These are phyloP conservation scores for Protostelium mycophagum DNA, from an alignment of 78 protist species.

Conservation along the genomic window DNA sequence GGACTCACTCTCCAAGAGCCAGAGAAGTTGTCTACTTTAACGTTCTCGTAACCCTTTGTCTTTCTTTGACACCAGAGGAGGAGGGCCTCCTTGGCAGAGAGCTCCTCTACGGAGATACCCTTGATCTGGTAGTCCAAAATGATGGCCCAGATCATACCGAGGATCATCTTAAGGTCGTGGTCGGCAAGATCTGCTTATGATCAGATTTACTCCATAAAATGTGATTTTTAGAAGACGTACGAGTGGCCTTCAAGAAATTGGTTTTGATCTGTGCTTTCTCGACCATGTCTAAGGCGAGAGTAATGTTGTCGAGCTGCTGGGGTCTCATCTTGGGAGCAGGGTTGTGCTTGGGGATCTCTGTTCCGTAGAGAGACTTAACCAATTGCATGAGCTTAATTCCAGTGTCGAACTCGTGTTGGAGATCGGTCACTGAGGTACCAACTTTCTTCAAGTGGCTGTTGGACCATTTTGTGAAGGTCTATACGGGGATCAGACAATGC, in stretches of 20 bases:
- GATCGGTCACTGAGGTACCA: slow-evolving; percentile 28
- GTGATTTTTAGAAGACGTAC: slow-evolving; percentile 61
- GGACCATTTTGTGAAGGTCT: slow-evolving; percentile 67
- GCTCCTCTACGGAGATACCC: slow-evolving; percentile 68
- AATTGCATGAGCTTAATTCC: slow-evolving; percentile 58
- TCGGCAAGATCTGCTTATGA: slow-evolving; percentile 28
- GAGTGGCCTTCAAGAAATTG: slow-evolving; percentile 47
- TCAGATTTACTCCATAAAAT: neutral
- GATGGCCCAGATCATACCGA: slow-evolving; percentile 75
- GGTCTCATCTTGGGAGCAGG: slow-evolving; percentile 55
- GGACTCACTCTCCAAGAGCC: slow-evolving; percentile 46
- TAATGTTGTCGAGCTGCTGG: slow-evolving; percentile 56
- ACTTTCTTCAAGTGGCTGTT: slow-evolving; percentile 58
- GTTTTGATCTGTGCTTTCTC: slow-evolving; percentile 38
- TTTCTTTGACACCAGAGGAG: slow-evolving; percentile 72
- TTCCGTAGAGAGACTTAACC: slow-evolving; percentile 47
- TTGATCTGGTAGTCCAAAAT: slow-evolving; percentile 69
- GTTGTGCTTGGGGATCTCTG: slow-evolving; percentile 50
- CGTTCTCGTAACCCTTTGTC: slow-evolving; percentile 37
- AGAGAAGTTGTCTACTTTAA: slow-evolving; percentile 62
- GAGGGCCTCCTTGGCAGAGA: slow-evolving; percentile 70
- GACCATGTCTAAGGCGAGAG: slow-evolving; percentile 46
- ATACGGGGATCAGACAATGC: neutral
- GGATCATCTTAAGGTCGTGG: slow-evolving; percentile 64
- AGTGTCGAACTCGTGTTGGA: slow-evolving; percentile 37